phyloP scores from a whole-genome alignment of 148 eudicot genomes.

The Oxyria digyna region DNA sequence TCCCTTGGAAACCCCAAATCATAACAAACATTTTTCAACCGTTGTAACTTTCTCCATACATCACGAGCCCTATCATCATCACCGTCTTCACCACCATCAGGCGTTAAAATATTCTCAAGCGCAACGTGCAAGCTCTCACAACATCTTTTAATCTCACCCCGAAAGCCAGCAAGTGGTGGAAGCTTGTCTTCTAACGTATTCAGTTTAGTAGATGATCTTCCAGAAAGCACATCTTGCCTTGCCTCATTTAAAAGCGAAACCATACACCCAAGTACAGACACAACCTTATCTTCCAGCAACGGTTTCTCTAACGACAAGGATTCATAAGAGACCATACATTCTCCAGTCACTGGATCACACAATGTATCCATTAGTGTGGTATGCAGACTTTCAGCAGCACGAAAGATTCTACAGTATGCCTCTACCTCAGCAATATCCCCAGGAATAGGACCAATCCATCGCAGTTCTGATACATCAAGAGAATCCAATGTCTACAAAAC shows the following conservation, averaged over 20 bases:
- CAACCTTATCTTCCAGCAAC: slow-evolving; percentile 71
- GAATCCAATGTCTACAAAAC: slow-evolving; percentile 39
- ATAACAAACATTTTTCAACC: slow-evolving; percentile 69
- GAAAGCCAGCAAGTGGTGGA: slow-evolving; percentile 83
- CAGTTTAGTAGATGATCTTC: slow-evolving; percentile 57
- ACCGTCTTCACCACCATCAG: too few relatives aligned
- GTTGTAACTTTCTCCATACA: slow-evolving; percentile 81
- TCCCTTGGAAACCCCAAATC: slow-evolving; percentile 85
- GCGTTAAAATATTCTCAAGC: slow-evolving; percentile 63
- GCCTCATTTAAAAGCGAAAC: slow-evolving; percentile 83
- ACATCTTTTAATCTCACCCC: slow-evolving; percentile 84
- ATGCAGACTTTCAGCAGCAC: slow-evolving; percentile 80
- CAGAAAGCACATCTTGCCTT: slow-evolving; percentile 77
- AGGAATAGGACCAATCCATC: slow-evolving; percentile 90
- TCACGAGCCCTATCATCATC: slow-evolving; percentile 43
- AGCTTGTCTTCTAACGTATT: slow-evolving; percentile 39
- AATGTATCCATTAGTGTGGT: slow-evolving; percentile 72
- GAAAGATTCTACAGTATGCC: slow-evolving; percentile 90
- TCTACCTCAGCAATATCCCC: slow-evolving; percentile 98
- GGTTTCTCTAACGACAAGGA: slow-evolving; percentile 47
- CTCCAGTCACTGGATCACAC: slow-evolving; percentile 87
- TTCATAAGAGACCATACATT: slow-evolving; percentile 76
- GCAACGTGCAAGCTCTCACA: slow-evolving; percentile 97
- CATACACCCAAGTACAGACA: slow-evolving; percentile 95
- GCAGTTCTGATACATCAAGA: slow-evolving; percentile 43